Conservation (phyloP, 192 early-diverging fungal species). For the Paraglomus brasilianum region DNA sequence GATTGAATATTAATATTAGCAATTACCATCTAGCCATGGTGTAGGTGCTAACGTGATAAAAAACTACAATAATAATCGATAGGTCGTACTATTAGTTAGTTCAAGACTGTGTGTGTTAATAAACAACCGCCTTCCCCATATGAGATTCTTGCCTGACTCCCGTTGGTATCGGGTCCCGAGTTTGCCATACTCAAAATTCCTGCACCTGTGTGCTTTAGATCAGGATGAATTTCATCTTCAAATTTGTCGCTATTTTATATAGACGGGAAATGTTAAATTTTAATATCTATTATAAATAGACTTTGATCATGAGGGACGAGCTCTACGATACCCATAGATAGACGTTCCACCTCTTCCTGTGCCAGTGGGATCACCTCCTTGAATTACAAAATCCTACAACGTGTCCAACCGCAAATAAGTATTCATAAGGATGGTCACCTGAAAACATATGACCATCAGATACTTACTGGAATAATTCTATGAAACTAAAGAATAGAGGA, state of each 20-base stretch:
- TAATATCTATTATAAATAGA: not conserved
- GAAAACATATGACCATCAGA: no score
- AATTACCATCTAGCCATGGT: conserved; percentile 77
- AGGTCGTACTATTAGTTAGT: not conserved
- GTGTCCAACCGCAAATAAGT: no score
- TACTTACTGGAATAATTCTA: conserved; percentile 61
- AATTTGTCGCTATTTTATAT: conserved; percentile 68
- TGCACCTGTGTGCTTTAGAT: conserved; percentile 80
- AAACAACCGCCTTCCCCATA: not conserved
- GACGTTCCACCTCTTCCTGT: conserved; percentile 85
- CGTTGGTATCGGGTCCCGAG: conserved; percentile 64
- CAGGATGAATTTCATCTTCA: conserved; percentile 77
- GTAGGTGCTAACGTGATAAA: conserved; percentile 92
- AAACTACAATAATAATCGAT: conserved; percentile 68
- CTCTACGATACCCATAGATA: conserved; percentile 71
- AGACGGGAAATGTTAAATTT: not conserved
- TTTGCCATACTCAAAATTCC: conserved; percentile 92
- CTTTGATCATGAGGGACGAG: not conserved
- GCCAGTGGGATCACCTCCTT: conserved; percentile 96
- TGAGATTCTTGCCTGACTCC: conserved; percentile 51
- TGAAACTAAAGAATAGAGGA: conserved; percentile 60
- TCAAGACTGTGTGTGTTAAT: not conserved
- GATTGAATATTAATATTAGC: not conserved
- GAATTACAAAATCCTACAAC: conserved; percentile 90
- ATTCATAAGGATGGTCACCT: no score